Evolutionary conservation across 169 alveolate species (phyloP), one percentile per base, ranked within the genome.

Genomic region (Theileria annulata): DNA sequence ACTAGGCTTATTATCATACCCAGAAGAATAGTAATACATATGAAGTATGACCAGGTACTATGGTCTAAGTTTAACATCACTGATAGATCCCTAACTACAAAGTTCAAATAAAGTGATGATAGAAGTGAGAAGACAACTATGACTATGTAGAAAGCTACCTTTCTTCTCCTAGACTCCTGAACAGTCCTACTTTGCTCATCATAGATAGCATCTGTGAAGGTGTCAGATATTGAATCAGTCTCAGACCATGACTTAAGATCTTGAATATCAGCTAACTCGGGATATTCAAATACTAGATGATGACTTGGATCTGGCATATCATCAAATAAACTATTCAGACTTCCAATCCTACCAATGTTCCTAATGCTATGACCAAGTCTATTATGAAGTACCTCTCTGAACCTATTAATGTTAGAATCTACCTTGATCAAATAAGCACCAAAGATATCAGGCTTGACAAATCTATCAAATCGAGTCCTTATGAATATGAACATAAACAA

Each of bases 381-480:
- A 15, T 19, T 21, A 27, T 25, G 27, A 25, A 56, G 27, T 1
- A 56, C 28, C 35, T 56, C 66, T n/a, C 30, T 56, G 31, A 56
- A n/a, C 30, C 31, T 56, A 19, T 12, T 27, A 21, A 56, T 56
- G 66, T 56, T 25, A 4, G 66, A 25, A 8, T 56, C 35, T 3
- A 25, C 35, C 35, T 56, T 19, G 8, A 56, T 56, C 31, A 21
- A 21, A 12, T 25, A 19, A 13, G 28, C 17, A 12, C 28, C 66
- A 21, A 25, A 21, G 27, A 56, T 56, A 56, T 56, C 66, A 8
- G 33, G 8, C 3, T 25, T 25, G 35, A 56, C 35, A 25, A 21
- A 56, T 21, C 66, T 56, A 27, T 56, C 66, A 25, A 56, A 56
- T 25, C 66, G 9, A 19, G 33, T 56, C 66, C 66, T 56, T 25